Base-by-base conservation (phyloP, 2,329 filamentous ascomycete genomes). In the Parafenestella ontariensis region DNA sequence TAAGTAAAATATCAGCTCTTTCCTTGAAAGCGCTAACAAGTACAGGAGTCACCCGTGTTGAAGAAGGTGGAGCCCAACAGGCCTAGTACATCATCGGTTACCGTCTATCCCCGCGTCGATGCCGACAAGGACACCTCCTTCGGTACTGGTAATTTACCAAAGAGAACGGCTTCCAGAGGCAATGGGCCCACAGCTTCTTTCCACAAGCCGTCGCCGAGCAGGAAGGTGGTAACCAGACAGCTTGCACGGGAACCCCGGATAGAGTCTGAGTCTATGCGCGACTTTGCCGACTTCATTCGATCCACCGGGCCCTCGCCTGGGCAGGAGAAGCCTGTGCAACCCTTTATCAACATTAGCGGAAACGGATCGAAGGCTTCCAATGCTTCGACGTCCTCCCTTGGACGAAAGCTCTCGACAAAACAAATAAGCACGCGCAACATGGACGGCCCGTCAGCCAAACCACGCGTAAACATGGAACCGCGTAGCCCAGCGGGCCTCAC, bases 201-300 rank as follows among this genome's bases (percentile, higher is more conserved):
- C 3, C 62, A 65, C 34, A 67, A 61, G 49, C 61, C 69, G 17
- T 67, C 68, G 15, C 64, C 66, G 11, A 65, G 62, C 48, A 59
- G 64, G 17, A 70, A 68, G 48, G 60, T 65, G 1, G 59, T 71
- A 4, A 61, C 57, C n/a, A 66, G 71, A 40, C 68, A 68, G 8
- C 75, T 60, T 53, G 86, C 92, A 21, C 85, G 92, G 59, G 92
- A 96, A 62, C 87, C 92, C 1, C 85, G 89, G 57, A 81, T 90
- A 8, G 82, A 86, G 9, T 81, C 83, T 5, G 89, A 93, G 58
- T 91, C 91, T 0, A 85, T 89, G 8, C 83, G 87, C 41, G 93
- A 96, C 66, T 91, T 97, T 77, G 90, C 92, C 20, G 89, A 96
- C 54, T 97, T 96, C 72, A 91, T 96, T 67, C 89, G 91, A 55